Conservation (phyloP, 768 basidiomycete species). For the Lyophyllum semitale region DNA sequence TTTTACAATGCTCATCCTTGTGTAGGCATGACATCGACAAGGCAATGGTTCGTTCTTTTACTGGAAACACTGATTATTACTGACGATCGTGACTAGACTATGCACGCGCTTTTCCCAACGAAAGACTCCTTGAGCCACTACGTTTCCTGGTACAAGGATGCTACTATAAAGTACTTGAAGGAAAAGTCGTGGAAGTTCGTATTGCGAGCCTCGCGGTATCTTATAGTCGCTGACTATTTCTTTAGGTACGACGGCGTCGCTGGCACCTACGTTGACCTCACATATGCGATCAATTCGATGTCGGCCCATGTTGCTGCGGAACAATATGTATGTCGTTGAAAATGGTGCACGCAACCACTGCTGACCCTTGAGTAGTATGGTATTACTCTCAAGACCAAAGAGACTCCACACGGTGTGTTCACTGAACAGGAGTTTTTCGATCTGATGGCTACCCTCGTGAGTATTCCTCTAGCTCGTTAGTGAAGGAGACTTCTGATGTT, state of each 20-base stretch:
- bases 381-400: conserved; percentile 46
- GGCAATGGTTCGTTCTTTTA: conserved; percentile 14
- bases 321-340: conserved; percentile 29
- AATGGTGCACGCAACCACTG: neutral
- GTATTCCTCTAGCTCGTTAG: conserved; percentile 10
- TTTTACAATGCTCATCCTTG: too few species aligned
- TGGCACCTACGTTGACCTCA: conserved; percentile 46
- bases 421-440: conserved; percentile 51
- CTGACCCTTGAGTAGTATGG: conserved; percentile 33
- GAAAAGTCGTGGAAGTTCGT: conserved; percentile 29
- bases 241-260: conserved; percentile 29
- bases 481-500: too few species aligned
- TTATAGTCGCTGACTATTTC: neutral
- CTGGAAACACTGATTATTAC: neutral
- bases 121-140: conserved; percentile 18
- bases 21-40: conserved; percentile 31
- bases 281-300: conserved; percentile 46
- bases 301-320: conserved; percentile 42
- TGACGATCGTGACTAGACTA: neutral
- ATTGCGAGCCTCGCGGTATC: neutral
- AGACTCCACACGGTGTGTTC: conserved; percentile 41
- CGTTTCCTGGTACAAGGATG: conserved; percentile 28
- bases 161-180: conserved; percentile 27
- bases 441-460: conserved; percentile 38
- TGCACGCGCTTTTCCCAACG: conserved; percentile 37